Conservation (phyloP, 2,329 filamentous ascomycete genomes). For the Colletotrichum acutatum region DNA sequence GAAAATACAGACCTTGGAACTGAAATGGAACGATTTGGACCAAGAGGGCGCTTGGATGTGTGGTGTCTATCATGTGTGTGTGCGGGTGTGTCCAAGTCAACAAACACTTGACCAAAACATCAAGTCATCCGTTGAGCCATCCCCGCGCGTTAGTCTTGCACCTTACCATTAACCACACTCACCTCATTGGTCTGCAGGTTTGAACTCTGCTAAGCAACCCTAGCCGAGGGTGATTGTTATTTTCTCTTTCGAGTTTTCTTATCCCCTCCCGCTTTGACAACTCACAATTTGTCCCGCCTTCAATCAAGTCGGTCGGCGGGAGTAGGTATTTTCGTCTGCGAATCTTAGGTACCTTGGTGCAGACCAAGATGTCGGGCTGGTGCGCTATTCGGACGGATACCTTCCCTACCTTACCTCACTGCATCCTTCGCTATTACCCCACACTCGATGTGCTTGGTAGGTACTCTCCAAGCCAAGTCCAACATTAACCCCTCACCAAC, state of each 20-base stretch:
- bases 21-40: too few species aligned
- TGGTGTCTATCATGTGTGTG: too few species aligned
- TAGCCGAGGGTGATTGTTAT: too few species aligned
- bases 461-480: background rate
- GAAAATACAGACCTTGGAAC: too few species aligned
- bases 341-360: background rate
- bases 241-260: too few species aligned
- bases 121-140: background rate
- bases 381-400: background rate
- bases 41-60: too few species aligned
- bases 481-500: background rate
- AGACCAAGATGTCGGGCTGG: background rate
- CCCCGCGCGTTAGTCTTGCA: background rate
- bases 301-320: too few species aligned
- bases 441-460: background rate
- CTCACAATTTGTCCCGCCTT: too few species aligned
- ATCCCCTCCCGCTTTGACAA: too few species aligned
- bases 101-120: background rate
- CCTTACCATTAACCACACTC: slow-evolving; percentile 12
- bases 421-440: background rate
- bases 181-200: background rate
- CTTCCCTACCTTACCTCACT: too few species aligned
- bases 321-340: too few species aligned
- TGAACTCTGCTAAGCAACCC: background rate
- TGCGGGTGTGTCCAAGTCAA: background rate